Conservation (phyloP, 805 yeast species). For the Pichia occidentalis region DNA sequence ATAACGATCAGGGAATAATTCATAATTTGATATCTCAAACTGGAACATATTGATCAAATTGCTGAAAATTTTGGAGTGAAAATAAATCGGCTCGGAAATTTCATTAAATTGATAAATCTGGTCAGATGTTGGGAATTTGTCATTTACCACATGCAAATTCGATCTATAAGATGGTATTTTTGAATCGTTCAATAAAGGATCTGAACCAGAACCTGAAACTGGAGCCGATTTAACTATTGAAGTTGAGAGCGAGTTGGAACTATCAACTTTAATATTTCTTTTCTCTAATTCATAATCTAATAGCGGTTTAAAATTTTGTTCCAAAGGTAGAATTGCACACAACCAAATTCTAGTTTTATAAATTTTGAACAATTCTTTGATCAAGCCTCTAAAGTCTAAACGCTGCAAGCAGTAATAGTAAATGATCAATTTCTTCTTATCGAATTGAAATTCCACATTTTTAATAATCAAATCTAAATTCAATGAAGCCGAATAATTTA, state of each 20-base stretch:
- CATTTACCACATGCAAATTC: conserved; percentile 25
- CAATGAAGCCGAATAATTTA: conserved; percentile 34
- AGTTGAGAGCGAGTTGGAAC: conserved; percentile 1
- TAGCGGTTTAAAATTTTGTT: conserved; percentile 27
- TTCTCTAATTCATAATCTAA: conserved; percentile 27
- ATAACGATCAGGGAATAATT: conserved; percentile 24
- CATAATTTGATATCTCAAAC: conserved; percentile 31
- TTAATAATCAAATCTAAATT: conserved; percentile 51
- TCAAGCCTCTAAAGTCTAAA: conserved; percentile 66
- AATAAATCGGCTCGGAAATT: conserved; percentile 37
- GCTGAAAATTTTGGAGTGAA: conserved; percentile 44
- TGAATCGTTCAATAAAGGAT: conserved; percentile 18
- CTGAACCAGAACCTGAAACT: conserved; percentile 10
- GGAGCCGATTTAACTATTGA: conserved; percentile 15
- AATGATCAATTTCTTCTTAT: conserved; percentile 68
- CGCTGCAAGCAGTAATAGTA: conserved; percentile 61
- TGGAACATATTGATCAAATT: conserved; percentile 41
- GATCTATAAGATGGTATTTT: conserved; percentile 34
- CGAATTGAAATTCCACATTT: conserved; percentile 78
- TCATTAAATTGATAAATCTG: conserved; percentile 35
- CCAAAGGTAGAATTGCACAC: conserved; percentile 57
- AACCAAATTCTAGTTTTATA: conserved; percentile 80
- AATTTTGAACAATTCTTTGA: conserved; percentile 65
- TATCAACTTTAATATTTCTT: conserved; percentile 9
- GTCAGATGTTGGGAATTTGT: conserved; percentile 30